A percentile compares a stretch with the other conserved stretches of the same genome.
These are phyloP conservation scores for Musa acuminata DNA, from an alignment of 176 grass and related monocot genomes.

Conservation along the genomic window DNA sequence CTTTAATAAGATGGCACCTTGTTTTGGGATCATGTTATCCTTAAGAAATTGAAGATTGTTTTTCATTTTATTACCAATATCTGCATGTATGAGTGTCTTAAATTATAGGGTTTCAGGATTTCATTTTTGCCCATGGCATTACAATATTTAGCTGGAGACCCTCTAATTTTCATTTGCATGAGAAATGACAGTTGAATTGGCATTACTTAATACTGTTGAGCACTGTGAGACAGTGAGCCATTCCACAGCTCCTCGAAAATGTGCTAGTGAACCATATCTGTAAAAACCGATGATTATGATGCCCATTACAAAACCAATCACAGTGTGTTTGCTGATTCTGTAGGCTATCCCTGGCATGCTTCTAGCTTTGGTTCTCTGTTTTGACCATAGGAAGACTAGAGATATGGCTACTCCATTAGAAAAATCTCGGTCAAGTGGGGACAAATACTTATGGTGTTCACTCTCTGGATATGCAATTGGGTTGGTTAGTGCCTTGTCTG, in stretches of 20 bases:
- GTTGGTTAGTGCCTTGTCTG: conserved; percentile 70
- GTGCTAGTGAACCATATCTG: background rate
- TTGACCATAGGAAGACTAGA: conserved; percentile 74
- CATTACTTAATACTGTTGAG: too few relatives aligned
- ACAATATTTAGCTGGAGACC: too few relatives aligned
- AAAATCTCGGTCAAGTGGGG: conserved; percentile 14
- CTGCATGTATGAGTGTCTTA: too few relatives aligned
- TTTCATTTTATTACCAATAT: too few relatives aligned
- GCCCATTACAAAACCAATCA: background rate
- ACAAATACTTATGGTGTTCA: conserved; percentile 75
- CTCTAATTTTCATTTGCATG: too few relatives aligned
- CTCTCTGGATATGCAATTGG: conserved; percentile 77
- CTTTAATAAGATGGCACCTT: too few relatives aligned
- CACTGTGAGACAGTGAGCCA: background rate
- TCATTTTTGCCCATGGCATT: too few relatives aligned
- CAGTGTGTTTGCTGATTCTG: background rate
- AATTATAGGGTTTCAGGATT: too few relatives aligned
- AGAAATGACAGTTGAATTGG: too few relatives aligned
- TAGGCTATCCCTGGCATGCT: conserved; percentile 96
- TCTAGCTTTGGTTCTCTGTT: conserved; percentile 77
- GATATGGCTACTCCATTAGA: conserved; percentile 39
- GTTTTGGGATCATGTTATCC: too few relatives aligned
- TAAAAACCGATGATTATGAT: background rate
- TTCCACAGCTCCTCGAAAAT: background rate
- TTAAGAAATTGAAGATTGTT: too few relatives aligned